These are phyloP conservation scores for Ceratocystiopsis minuta DNA, from an alignment of 2,329 filamentous ascomycete genomes.

Conservation along the genomic window DNA sequence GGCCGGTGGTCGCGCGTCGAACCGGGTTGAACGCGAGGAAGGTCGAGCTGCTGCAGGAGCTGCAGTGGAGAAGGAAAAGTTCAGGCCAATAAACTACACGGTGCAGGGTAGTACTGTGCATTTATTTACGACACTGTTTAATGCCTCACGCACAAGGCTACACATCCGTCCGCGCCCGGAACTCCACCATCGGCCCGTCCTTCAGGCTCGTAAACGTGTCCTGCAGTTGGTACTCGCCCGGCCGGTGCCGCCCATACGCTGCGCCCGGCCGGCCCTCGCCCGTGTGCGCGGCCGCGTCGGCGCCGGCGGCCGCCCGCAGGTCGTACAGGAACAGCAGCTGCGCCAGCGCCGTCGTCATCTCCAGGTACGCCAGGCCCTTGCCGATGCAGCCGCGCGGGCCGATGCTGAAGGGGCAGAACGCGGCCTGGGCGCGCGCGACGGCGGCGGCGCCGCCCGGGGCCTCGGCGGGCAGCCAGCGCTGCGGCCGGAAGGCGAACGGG, in stretches of 20 bases:
- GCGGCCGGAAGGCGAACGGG: constrained; percentile 40
- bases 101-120: too few relatives aligned
- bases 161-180: constrained; percentile 19
- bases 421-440: constrained; percentile 38
- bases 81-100: too few relatives aligned
- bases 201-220: constrained; percentile 61
- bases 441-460: constrained; percentile 22
- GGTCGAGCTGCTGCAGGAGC: not conserved
- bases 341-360: constrained; percentile 46
- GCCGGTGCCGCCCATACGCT: constrained; percentile 36
- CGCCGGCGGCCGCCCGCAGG: constrained; percentile 30
- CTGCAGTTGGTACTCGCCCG: constrained; percentile 47
- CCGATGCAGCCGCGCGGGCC: constrained; percentile 56
- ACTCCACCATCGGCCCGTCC: constrained; percentile 52
- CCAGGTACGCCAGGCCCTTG: constrained; percentile 49
- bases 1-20: too few relatives aligned
- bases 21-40: too few relatives aligned
- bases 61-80: not conserved
- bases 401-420: constrained; percentile 59
- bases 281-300: constrained; percentile 19
- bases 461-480: constrained; percentile 43
- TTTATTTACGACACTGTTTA: too few relatives aligned
- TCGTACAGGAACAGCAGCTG: constrained; percentile 44
- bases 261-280: constrained; percentile 30
- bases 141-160: too few relatives aligned